Base-by-base conservation (phyloP, 129 eudicot species). In the Helianthus annuus region DNA sequence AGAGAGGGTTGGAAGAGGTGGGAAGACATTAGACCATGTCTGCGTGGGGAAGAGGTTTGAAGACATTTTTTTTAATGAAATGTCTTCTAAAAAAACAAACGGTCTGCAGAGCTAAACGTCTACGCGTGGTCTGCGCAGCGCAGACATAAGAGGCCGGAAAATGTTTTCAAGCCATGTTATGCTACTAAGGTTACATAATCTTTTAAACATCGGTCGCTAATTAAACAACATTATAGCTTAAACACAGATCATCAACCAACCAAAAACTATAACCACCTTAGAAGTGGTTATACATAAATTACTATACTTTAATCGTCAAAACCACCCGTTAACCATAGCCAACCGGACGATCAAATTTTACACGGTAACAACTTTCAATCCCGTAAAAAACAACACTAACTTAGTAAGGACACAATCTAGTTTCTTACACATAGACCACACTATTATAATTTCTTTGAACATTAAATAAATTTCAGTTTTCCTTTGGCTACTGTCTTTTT, bases 401-500 rank as follows among this genome's bases (percentile, higher is more conserved):
- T 48, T 2, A 4, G 61, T 15, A 61, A 16, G 2, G 3, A 67
- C 55, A 54, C 66, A 55, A 55, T 75, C 56, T 65, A 27, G 19
- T 27, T 75, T 66, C 73, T 75, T 66, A 66, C 65, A 64, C 67
- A 78, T 54, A 78, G 39, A 63, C 70, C 52, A 14, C 74, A 46
- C 51, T 46, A 46, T 61, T 70, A 27, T 14, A 76, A 7, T 46
- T 48, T 44, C 73, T 29, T 64, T 68, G 16, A 15, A 60, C 76
- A 62, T 38, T 69, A 78, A 5, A 70, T 63, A 16, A 83, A 72
- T 66, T 86, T 92, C 52, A 92, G 51, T 79, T 92, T 92, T 46
- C 97, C 93, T 73, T 84, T 84, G 51, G 84, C 82, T 32, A 72
- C 49, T 7, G 90, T 66, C 6, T 68, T 85, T 77, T 88, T 88